These are phyloP conservation scores for Cercospora zeae-maydis DNA, from an alignment of 2,329 filamentous ascomycete species.

Conservation along the genomic window DNA sequence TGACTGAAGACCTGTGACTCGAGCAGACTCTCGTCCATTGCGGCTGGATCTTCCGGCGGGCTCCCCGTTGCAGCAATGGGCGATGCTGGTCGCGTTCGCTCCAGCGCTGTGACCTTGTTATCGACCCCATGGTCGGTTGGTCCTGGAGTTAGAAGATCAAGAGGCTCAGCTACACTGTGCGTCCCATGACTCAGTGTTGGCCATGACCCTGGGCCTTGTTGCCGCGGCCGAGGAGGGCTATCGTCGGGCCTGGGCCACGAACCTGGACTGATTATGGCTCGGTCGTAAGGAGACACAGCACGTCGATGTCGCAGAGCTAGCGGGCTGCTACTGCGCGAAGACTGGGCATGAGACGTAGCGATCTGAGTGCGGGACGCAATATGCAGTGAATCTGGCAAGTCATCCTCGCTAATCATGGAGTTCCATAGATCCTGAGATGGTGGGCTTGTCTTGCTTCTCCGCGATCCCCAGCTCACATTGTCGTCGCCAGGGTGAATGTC, in stretches of 20 bases:
- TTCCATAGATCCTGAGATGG: conserved; percentile 33
- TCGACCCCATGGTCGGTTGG: conserved; percentile 16
- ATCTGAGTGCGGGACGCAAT: conserved; percentile 20
- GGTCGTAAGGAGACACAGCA: conserved; percentile 28
- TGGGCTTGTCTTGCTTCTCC: conserved; percentile 30
- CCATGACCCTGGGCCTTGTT: conserved; percentile 29
- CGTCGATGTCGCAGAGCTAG: conserved; percentile 18
- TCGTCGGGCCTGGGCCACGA: conserved; percentile 32
- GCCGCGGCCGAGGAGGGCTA: conserved; percentile 20
- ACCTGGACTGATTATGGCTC: conserved; percentile 25
- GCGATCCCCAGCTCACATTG: conserved; percentile 37
- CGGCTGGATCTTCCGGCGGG: conserved; percentile 4
- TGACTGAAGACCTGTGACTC: conserved; percentile 70
- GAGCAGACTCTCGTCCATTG: conserved; percentile 31
- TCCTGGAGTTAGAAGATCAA: conserved; percentile 20
- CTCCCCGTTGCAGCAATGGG: conserved; percentile 2
- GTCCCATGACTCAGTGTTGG: conserved; percentile 26
- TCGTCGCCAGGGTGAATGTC: conserved; percentile 39
- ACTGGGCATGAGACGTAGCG: conserved; percentile 11
- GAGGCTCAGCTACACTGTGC: conserved; percentile 22
- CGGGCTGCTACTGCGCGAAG: conserved; percentile 25
- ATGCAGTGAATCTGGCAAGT: conserved; percentile 32
- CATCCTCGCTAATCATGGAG: conserved; percentile 33
- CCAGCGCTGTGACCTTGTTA: conserved; percentile 27
- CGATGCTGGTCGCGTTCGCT: conserved; percentile 5